Evolutionary conservation across 1,284 basidiomycete genomes (phyloP), one percentile per base, ranked within the genome.

Genomic region (Fomes fomentarius): DNA sequence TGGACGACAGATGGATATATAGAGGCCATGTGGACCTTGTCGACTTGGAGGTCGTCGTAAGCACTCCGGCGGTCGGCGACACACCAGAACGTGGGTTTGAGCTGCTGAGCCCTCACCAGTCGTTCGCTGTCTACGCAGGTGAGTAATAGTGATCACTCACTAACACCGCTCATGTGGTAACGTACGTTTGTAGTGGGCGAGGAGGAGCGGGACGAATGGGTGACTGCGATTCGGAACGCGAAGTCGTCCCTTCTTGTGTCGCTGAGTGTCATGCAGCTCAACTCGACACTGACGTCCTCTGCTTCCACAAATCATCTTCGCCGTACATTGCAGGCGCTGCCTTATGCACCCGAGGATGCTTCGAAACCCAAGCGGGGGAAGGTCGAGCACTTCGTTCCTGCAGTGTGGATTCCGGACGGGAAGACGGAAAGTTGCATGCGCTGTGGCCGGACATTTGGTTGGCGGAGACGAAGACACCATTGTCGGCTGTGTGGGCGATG

Each of bases 371-470:
- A 76, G 60, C 69, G 85, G 34, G 76, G 80, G 4, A 81, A 78
- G 58, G 85, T 96, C 33, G 92, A 96, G 43, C 89, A 93, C 70
- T 96, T 94, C 75, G 85, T 93, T 1, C 93, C 94, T 3, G 91
- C 95, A 0, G 84, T 96, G 10, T 97, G 94, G 94, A 87, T 96
- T 15, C 93, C 94, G 0, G 94, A 97, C 67, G 84, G 83, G 53
- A 89, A 83, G 66, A 87, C 91, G 8, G 81, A 84, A 56, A 79
- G 80, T 39, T 97, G 94, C 70, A 93, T 93, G 90, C 79, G 89
- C 12, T 97, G 94, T 67, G 83, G 83, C 11, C 76, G 82, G 47
- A 64, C 78, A 21, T 97, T 97, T 71, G 88, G 89, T 5, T 86
- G 94, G 78, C 82, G 91, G 69, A 78, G 92, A 57, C 74, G 95